These are phyloP conservation scores for Allium cepa DNA, from an alignment of 106 monocot species.

Conservation along the genomic window DNA sequence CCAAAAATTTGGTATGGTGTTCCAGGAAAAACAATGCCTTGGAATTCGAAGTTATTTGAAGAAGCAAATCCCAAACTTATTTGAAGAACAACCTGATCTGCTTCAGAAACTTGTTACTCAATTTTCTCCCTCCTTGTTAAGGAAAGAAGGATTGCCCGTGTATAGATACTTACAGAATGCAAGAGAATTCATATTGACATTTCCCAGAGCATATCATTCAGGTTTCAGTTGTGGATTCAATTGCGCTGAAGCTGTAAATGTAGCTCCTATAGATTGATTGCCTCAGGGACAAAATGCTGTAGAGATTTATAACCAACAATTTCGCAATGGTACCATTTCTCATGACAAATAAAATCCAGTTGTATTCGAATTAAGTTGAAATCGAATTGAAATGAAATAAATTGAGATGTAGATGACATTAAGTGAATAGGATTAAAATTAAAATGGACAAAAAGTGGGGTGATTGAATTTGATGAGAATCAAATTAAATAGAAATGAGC, in stretches of 20 bases:
- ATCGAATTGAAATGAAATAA: too few species aligned
- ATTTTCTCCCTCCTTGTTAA: constrained; percentile 75
- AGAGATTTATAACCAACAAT: constrained; percentile 68
- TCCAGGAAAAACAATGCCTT: constrained; percentile 45
- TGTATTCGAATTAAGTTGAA: too few species aligned
- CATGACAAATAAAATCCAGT: constrained; percentile 87
- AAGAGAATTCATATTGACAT: constrained; percentile 90
- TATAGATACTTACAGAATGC: constrained; percentile 63
- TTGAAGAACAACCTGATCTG: constrained; percentile 60
- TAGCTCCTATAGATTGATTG: constrained; percentile 91
- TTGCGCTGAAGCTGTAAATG: constrained; percentile 85
- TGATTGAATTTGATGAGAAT: too few species aligned
- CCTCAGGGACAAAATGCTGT: constrained; percentile 86
- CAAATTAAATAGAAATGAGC: too few species aligned
- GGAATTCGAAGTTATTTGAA: constrained; percentile 62
- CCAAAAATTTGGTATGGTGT: constrained; percentile 77
- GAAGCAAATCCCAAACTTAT: constrained; percentile 50
- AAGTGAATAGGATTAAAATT: too few species aligned
- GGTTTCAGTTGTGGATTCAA: constrained; percentile 92
- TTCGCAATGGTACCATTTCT: constrained; percentile 61
- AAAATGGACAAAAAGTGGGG: too few species aligned
- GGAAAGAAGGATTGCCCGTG: constrained; percentile 65
- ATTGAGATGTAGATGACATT: too few species aligned
- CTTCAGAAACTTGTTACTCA: constrained; percentile 79
- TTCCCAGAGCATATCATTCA: constrained; percentile 81